These are phyloP conservation scores for Aspergillus sp. DNA, from an alignment of 2,329 filamentous ascomycete species.

Conservation along the genomic window DNA sequence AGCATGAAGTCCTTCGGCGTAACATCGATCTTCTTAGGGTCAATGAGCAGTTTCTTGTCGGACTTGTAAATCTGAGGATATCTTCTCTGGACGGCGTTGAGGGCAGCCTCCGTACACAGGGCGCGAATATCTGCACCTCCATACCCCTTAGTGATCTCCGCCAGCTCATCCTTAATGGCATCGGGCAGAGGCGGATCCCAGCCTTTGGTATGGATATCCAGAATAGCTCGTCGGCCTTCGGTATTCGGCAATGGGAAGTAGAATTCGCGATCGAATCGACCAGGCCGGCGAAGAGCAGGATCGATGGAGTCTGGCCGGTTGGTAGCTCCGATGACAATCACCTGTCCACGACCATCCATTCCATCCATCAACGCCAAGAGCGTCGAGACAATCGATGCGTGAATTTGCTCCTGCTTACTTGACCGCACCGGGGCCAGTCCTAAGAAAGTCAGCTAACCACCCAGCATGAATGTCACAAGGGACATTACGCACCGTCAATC, in stretches of 20 bases:
- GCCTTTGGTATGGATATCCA: conserved; percentile 92
- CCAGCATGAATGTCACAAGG: not conserved
- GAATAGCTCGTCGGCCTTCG: conserved; percentile 75
- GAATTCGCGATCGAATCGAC: conserved; percentile 95
- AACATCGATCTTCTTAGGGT: conserved; percentile 78
- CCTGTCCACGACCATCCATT: conserved; percentile 96
- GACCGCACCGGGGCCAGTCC: conserved; percentile 86
- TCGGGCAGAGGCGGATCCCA: conserved; percentile 77
- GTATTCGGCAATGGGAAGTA: conserved; percentile 91
- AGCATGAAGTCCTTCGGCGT: conserved; percentile 96
- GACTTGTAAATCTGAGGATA: conserved; percentile 96
- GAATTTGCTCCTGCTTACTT: conserved; percentile 98
- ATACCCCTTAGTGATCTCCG: conserved; percentile 87
- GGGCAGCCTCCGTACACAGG: conserved; percentile 88
- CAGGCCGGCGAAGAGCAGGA: conserved; percentile 87
- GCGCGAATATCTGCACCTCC: conserved; percentile 93
- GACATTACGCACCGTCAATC: conserved; percentile 68
- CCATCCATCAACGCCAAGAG: conserved; percentile 94
- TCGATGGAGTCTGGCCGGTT: conserved; percentile 96
- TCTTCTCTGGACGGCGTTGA: conserved; percentile 92
- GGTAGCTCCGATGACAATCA: conserved; percentile 98
- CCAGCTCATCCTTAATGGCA: conserved; percentile 77
- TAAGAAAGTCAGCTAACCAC: conserved; percentile 15
- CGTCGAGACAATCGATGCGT: conserved; percentile 94
- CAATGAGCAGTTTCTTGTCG: conserved; percentile 83